phyloP scores from a whole-genome alignment of 805 yeast species.

The Metschnikowia dekortorum region DNA sequence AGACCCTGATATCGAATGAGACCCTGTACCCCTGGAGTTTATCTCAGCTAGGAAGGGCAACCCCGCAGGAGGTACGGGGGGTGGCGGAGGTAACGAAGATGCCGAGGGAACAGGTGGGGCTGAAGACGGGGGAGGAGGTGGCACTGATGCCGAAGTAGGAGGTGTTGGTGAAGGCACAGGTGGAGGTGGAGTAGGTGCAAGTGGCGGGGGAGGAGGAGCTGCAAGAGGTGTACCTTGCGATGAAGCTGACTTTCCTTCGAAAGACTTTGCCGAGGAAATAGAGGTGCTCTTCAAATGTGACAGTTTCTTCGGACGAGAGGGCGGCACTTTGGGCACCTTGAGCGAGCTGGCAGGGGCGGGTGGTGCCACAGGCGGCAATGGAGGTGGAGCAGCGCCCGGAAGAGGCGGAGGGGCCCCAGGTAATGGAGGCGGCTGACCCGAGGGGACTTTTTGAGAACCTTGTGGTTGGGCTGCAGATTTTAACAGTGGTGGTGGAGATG shows the following conservation, averaged over 20 bases:
- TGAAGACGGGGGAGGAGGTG: conserved; percentile 14
- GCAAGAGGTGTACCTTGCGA: not conserved
- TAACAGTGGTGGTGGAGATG: conserved; percentile 5
- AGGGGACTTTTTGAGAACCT: conserved; percentile 9
- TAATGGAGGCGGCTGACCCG: conserved; percentile 9
- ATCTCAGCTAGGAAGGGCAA: conserved; percentile 17
- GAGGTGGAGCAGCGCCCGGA: conserved; percentile 22
- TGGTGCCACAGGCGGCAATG: conserved; percentile 17
- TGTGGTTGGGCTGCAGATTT: conserved; percentile 10
- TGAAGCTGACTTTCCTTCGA: conserved; percentile 5
- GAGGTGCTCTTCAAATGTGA: conserved; percentile 28
- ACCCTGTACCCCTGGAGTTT: conserved; percentile 11
- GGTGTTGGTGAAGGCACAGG: not conserved
- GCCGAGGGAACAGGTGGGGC: conserved; percentile 13
- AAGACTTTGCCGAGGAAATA: conserved; percentile 17
- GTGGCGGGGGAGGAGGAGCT: not conserved
- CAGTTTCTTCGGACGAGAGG: conserved; percentile 38
- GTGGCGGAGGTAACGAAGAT: not conserved
- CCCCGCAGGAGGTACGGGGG: conserved; percentile 8
- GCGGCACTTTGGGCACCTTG: conserved; percentile 34
- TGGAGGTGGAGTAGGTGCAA: not conserved
- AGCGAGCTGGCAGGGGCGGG: conserved; percentile 3
- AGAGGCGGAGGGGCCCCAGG: conserved; percentile 16
- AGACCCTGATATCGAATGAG: conserved; percentile 5
- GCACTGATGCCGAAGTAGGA: not conserved